phyloP scores from a whole-genome alignment of 192 early-diverging fungal genomes.

The Physocladia obscura region DNA sequence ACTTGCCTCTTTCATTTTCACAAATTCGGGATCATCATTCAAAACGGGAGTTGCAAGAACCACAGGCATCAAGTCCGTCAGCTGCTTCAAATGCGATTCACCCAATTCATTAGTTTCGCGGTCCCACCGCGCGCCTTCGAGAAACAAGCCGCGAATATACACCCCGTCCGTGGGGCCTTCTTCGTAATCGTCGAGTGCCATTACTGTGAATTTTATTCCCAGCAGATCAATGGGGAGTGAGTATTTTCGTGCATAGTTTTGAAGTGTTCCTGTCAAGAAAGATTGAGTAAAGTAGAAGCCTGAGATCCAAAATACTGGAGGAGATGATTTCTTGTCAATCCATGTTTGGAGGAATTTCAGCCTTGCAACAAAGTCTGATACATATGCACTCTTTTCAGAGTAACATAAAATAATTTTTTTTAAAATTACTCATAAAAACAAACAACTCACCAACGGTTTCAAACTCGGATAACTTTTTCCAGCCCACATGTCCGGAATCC shows the following conservation, averaged over 20 bases:
- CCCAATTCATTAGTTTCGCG: constrained; percentile 35
- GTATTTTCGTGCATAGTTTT: constrained; percentile 67
- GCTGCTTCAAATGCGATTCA: constrained; percentile 52
- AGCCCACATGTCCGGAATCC: constrained; percentile 64
- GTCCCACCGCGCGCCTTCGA: constrained; percentile 66
- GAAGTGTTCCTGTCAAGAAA: constrained; percentile 60
- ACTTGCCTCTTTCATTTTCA: constrained; percentile 22
- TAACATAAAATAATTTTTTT: not conserved
- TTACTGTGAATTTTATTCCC: constrained; percentile 53
- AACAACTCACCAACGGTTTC: constrained; percentile 53
- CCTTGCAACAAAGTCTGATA: constrained; percentile 52
- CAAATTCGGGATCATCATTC: constrained; percentile 44
- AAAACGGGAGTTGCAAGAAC: constrained; percentile 48
- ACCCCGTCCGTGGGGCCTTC: constrained; percentile 51
- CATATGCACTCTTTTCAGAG: constrained; percentile 49
- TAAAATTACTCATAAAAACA: not conserved
- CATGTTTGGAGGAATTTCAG: constrained; percentile 56
- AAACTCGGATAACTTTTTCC: constrained; percentile 59
- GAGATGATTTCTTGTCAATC: constrained; percentile 51
- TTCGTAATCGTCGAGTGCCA: constrained; percentile 38
- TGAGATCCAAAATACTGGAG: constrained; percentile 63
- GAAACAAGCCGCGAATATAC: constrained; percentile 55
- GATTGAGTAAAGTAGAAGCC: constrained; percentile 68
- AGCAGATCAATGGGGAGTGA: constrained; percentile 65
- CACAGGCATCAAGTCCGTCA: constrained; percentile 60